Base-by-base conservation (phyloP, 805 yeast genomes). In the Candida vartiovaarae region DNA sequence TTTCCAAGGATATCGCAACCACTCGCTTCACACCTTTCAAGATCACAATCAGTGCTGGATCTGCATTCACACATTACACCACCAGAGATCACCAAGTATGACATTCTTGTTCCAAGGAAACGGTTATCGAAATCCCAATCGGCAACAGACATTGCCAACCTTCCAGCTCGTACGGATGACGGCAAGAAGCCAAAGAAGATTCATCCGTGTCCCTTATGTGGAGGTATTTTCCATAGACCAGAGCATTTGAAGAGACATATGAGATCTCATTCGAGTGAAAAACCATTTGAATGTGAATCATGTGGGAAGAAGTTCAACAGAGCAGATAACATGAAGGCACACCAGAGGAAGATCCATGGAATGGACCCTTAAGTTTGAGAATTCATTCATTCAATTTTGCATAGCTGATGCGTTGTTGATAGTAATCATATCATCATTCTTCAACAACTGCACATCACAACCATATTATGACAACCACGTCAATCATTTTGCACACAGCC, bases 311-410 rank as follows among this genome's bases (percentile, higher is more conserved):
- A 78, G 32, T 87, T 87, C 58, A 72, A 80, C 32, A 71, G 95
- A 50, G 81, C 81, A 44, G 90, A 89, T 51, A 95, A 89, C 64
- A 68, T 89, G 42, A 73, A 80, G 42, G 87, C 93, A n/a, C 97
- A 89, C 60, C 62, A 79, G 55, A 75, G 80, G 57, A 80, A 80
- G 57, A 78, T 79, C 38, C 86, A 80, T 56, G 34, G 35, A 20
- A 35, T 25, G 24, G 32, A 38, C 24, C 28, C 27, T 28, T 28
- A 15, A 30, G 20, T 15, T 15, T 15, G 20, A 15, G 20, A 15
- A 15, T 15, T 15, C 20, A 15, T 15, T 15, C 20, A 15, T 15
- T 15, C 20, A 15, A 15, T 15, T 15, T 15, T 15, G 20, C 20
- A 15, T 15, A 15, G 20, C 20, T 15, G 20, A 15, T 15, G 20